Conservation (phyloP, 2,329 filamentous ascomycete genomes). For the Acephala macrosclerotiorum region DNA sequence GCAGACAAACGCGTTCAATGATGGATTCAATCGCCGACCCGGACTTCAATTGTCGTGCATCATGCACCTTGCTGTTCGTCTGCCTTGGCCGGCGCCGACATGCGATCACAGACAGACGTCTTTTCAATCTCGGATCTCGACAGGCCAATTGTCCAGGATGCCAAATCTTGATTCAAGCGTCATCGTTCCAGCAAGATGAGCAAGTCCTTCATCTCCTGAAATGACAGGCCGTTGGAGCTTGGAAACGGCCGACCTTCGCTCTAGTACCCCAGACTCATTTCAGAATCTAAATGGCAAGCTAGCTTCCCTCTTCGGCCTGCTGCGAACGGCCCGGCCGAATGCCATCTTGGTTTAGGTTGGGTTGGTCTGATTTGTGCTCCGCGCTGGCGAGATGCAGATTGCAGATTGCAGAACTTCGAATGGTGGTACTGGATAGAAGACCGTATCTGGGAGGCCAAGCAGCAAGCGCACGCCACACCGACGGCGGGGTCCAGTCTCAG, state of each 20-base stretch:
- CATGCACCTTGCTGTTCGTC: neutral
- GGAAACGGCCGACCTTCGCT: neutral
- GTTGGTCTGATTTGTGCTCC: neutral
- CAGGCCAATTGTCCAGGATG: neutral
- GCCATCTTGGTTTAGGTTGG: neutral
- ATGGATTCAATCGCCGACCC: too few species aligned
- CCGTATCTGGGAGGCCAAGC: conserved; percentile 4
- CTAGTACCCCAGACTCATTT: neutral
- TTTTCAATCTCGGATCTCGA: neutral
- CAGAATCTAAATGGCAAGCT: neutral
- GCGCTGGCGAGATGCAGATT: neutral
- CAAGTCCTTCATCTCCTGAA: neutral
- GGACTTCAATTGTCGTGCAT: too few species aligned
- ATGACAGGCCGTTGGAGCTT: conserved; percentile 1
- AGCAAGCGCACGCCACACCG: neutral
- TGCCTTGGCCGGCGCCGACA: neutral
- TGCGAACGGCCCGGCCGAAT: conserved; percentile 7
- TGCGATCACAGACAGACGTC: neutral
- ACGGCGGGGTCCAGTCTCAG: too few species aligned
- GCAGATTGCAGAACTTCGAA: conserved; percentile 9
- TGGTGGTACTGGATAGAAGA: neutral
- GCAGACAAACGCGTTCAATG: too few species aligned
- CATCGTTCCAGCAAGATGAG: conserved; percentile 2
- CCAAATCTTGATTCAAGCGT: neutral
- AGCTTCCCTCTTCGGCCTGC: conserved; percentile 7